These are phyloP conservation scores for Entoloma clypeatum DNA, from an alignment of 1,284 basidiomycete species.

Conservation along the genomic window DNA sequence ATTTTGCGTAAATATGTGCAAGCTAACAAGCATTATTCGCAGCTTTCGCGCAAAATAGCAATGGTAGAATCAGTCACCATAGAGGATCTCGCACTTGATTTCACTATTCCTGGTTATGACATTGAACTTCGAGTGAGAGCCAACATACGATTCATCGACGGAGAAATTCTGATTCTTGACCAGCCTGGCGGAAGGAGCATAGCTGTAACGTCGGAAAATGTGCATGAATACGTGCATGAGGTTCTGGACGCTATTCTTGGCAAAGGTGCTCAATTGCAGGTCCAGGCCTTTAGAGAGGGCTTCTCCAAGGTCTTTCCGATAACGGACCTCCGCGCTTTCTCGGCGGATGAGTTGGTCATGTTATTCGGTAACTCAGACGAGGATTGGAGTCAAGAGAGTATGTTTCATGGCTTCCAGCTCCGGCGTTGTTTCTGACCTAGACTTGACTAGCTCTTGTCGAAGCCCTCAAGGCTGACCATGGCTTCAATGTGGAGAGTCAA, in stretches of 20 bases:
- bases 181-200: conserved; percentile 78
- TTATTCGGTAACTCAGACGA: conserved; percentile 94
- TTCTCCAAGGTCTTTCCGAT: conserved; percentile 96
- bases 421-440: conserved; percentile 9
- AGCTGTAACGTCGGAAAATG: conserved; percentile 80
- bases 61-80: conserved; percentile 63
- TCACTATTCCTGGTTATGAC: conserved; percentile 93
- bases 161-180: conserved; percentile 9
- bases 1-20: not conserved
- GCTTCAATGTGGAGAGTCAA: conserved; percentile 92
- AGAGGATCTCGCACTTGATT: conserved; percentile 89
- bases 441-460: conserved; percentile 71
- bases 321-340: conserved; percentile 86
- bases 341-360: conserved; percentile 90
- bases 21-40: not conserved
- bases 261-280: conserved; percentile 69
- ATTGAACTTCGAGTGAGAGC: conserved; percentile 79
- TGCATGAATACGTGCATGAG: conserved; percentile 82
- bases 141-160: conserved; percentile 2
- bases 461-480: conserved; percentile 95
- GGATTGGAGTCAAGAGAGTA: conserved; percentile 90
- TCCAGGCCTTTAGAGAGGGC: conserved; percentile 83
- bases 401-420: conserved; percentile 28
- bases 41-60: conserved; percentile 56
- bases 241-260: conserved; percentile 83